Percentiles rank a stretch among this genome's conserved stretches.
Evolutionary conservation across 345 rosid species (phyloP).

Genomic region (Eucalyptus erythrocorys): DNA sequence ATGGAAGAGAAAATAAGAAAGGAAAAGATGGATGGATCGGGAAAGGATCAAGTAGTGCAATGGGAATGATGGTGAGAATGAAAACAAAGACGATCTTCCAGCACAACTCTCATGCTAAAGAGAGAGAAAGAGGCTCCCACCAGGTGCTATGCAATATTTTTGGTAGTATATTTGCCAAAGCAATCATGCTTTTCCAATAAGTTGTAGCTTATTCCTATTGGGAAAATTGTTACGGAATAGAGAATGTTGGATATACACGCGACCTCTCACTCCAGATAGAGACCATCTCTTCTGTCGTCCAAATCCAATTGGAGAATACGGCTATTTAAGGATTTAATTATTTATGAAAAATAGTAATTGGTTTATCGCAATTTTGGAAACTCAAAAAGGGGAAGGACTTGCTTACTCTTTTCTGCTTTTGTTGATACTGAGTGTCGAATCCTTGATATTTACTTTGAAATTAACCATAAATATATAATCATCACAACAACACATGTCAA

Average conservation of each 20-base stretch:
- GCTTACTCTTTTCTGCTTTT: background rate
- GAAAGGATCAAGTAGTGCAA: background rate
- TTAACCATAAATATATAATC: background rate
- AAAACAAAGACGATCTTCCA: background rate
- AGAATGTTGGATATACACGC: background rate
- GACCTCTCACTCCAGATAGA: background rate
- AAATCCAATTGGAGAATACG: background rate
- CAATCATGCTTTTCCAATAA: background rate
- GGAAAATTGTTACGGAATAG: background rate
- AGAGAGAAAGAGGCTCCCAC: background rate
- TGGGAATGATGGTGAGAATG: background rate
- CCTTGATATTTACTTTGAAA: background rate
- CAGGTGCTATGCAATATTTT: background rate
- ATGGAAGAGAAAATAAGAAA: background rate
- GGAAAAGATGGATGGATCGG: background rate
- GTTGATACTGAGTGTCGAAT: background rate
- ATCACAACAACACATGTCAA: background rate
- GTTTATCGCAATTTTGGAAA: background rate
- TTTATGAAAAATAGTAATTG: background rate
- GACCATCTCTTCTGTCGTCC: background rate
- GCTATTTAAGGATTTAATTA: background rate
- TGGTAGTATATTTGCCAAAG: background rate
- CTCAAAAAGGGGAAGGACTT: background rate
- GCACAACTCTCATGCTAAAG: background rate
- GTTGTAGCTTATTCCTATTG: background rate